phyloP scores from a whole-genome alignment of 495 filamentous ascomycete genomes.

The Hyaloscypha variabilis region DNA sequence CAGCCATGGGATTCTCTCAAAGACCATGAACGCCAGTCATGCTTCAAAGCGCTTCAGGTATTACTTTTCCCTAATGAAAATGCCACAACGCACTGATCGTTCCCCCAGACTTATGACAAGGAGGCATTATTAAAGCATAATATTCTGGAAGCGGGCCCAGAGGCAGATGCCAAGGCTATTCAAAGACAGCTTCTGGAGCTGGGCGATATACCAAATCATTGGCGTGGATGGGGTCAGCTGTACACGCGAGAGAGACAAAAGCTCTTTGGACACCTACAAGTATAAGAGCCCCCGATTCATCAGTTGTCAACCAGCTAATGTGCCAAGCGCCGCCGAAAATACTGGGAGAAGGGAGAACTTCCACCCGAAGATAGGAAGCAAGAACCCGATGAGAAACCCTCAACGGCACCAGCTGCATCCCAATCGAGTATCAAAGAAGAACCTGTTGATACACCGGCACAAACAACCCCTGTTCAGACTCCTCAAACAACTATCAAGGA shows the following conservation, averaged over 20 bases:
- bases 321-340: neutral
- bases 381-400: neutral
- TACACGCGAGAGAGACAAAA: neutral
- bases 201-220: conserved; percentile 7
- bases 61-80: neutral
- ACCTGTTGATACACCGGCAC: neutral
- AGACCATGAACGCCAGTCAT: neutral
- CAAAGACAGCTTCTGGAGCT: conserved; percentile 1
- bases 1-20: conserved; percentile 12
- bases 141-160: conserved; percentile 2
- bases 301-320: neutral
- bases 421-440: neutral
- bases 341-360: conserved; percentile 8
- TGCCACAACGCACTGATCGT: too few relatives aligned
- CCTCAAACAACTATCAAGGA: neutral
- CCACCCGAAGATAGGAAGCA: neutral
- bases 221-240: conserved; percentile 14
- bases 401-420: neutral
- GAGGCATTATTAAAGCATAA: neutral
- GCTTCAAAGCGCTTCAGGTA: conserved; percentile 16
- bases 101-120: conserved; percentile 10
- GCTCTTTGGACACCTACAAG: conserved; percentile 9
- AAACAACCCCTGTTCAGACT: neutral
- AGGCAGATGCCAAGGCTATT: neutral
- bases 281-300: neutral